Conservation (phyloP, 768 basidiomycete species). For the Dioszegia crocea region DNA sequence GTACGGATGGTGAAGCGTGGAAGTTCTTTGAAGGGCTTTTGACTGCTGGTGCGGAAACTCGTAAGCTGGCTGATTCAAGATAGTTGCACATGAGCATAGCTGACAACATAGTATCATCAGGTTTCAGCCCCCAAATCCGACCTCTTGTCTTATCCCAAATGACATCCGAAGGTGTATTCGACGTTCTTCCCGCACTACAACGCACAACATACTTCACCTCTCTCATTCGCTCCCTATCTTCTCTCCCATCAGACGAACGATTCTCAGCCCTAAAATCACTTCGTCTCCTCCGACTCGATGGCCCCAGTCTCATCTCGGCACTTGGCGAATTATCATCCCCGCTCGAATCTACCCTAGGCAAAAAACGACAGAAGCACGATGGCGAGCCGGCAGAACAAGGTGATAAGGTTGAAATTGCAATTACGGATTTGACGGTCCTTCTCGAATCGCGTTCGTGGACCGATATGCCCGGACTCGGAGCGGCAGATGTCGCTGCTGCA, state of each 20-base stretch:
- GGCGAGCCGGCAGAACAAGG: conserved; percentile 12
- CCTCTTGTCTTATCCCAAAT: conserved; percentile 16
- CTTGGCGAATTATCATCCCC: conserved; percentile 21
- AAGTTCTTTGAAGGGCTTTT: conserved; percentile 18
- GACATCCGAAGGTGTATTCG: conserved; percentile 56
- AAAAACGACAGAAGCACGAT: conserved; percentile 57
- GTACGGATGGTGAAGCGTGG: conserved; percentile 33
- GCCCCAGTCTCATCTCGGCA: conserved; percentile 14
- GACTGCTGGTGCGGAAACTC: neutral
- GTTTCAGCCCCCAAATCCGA: conserved; percentile 11
- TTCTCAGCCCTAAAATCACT: conserved; percentile 18
- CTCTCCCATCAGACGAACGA: conserved; percentile 12
- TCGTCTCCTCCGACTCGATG: conserved; percentile 11
- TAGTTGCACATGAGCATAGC: neutral
- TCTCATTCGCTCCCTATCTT: conserved; percentile 55
- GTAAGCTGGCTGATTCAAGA: neutral
- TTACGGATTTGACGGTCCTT: conserved; percentile 39
- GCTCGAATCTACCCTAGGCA: conserved; percentile 19
- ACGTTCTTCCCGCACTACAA: conserved; percentile 56
- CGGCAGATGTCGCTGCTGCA: conserved; percentile 65
- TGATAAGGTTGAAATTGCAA: conserved; percentile 13
- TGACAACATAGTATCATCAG: neutral
- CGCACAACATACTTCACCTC: conserved; percentile 59
- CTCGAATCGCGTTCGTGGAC: conserved; percentile 68
- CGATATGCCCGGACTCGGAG: conserved; percentile 66